Base-by-base conservation (phyloP, 176 grass and related monocot species). In the Puccinellia tenuiflora region DNA sequence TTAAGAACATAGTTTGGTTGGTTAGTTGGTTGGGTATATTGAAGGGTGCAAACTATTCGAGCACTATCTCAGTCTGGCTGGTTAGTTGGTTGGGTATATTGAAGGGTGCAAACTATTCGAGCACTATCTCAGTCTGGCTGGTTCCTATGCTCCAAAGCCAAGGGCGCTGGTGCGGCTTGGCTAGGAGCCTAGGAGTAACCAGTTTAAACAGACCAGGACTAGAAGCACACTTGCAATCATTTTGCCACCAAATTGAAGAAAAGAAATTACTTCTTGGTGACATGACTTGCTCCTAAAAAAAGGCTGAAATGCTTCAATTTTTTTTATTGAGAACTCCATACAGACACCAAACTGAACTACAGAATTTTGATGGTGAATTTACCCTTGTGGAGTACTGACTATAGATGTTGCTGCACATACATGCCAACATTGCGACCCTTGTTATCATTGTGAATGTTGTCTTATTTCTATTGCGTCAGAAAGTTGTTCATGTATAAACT, bases 401-500 rank as follows among this genome's bases (percentile, higher is more conserved):
- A 72, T 77, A 82, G 31, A 15, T 54, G 40, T 2, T 17, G 28
- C 21, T 28, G 17, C 63, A 40, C 33, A 22, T 33, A 3, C 6
- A 48, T 70, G 39, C 22, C 9, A 48, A 56, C 26, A 29, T n/a
- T 42, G 18, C 5, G 18, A 43, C 3, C 0, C 7, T 57, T 42
- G 46, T 40, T 29, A 1, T 60, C 1, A 33, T 4, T 1, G 16
- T 80, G 15, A 76, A 68, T 9, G 47, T 68, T 66, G 4, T 29
- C 31, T 39, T n/a, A 1, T 31, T 80, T 55, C 10, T 8, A 8
- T 59, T 80, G 1, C 2, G 22, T 83, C 34, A 29, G 3, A 21
- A 53, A 59, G 17, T 29, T 78, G 9, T 75, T 90, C 38, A 34
- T 21, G 5, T 68, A 42, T 60, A 68, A 14, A 75, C 30, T 87